Conservation (phyloP, 2,329 filamentous ascomycete genomes). For the Ceratocystis papillata region DNA sequence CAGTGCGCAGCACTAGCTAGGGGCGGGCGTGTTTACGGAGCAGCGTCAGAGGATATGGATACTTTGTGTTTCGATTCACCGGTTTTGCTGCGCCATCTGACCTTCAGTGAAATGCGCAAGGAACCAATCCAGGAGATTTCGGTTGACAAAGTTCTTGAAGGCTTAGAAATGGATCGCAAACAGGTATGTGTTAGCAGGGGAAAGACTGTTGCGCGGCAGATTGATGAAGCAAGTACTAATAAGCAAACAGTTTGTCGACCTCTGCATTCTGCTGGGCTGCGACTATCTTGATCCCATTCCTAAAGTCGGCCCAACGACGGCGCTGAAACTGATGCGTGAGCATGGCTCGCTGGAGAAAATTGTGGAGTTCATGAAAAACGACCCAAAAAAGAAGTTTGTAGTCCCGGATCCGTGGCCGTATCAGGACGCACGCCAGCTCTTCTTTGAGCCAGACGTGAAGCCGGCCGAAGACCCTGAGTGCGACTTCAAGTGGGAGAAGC, state of each 20-base stretch:
- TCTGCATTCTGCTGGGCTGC: constrained; percentile 94
- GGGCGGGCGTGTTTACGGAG: constrained; percentile 91
- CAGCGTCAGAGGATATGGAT: constrained; percentile 97
- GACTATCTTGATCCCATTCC: constrained; percentile 96
- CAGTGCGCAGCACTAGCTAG: constrained; percentile 85
- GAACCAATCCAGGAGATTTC: constrained; percentile 95
- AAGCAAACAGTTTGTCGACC: constrained; percentile 69
- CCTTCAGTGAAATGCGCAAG: constrained; percentile 94
- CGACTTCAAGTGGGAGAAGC: constrained; percentile 96
- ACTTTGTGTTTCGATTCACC: constrained; percentile 91
- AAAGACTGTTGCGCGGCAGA: neutral
- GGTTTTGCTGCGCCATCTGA: constrained; percentile 82
- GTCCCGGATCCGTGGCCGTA: constrained; percentile 97
- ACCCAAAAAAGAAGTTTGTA: constrained; percentile 66
- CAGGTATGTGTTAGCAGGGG: constrained; percentile 46
- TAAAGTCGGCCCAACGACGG: constrained; percentile 84
- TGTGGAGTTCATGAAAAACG: constrained; percentile 65
- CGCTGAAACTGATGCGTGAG: constrained; percentile 87
- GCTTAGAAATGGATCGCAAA: constrained; percentile 73
- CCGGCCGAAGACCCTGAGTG: constrained; percentile 73
- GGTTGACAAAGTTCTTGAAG: constrained; percentile 74
- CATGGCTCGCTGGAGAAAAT: constrained; percentile 80
- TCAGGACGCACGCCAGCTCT: constrained; percentile 79
- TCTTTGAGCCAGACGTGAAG: constrained; percentile 82
- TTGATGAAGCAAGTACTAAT: neutral